These are phyloP conservation scores for Colletotrichum brevisporum DNA, from an alignment of 2,329 filamentous ascomycete species.

Conservation along the genomic window DNA sequence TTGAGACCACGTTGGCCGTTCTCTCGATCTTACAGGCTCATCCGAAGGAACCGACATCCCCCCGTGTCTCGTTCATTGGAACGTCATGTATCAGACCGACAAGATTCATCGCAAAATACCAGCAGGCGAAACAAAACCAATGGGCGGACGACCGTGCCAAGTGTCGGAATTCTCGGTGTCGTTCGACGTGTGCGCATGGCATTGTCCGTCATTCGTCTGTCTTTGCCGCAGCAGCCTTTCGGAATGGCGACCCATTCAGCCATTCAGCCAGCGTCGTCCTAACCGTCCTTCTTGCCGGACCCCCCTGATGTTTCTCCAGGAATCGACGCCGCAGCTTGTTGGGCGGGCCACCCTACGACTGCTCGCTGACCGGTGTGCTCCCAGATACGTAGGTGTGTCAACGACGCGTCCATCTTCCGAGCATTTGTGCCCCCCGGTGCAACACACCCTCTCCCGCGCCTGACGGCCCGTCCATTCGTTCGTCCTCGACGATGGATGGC, in stretches of 20 bases:
- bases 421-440: conserved; percentile 24
- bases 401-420: conserved; percentile 20
- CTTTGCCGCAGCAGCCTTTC: conserved; percentile 1
- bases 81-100: conserved; percentile 31
- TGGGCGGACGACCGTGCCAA: neutral
- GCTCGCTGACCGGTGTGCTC: conserved; percentile 29
- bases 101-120: conserved; percentile 2
- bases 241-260: conserved; percentile 9
- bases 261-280: neutral
- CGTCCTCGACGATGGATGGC: conserved; percentile 16
- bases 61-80: conserved; percentile 31
- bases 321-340: conserved; percentile 16
- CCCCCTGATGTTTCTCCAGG: conserved; percentile 28
- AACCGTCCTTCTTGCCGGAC: conserved; percentile 23
- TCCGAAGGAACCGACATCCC: conserved; percentile 15
- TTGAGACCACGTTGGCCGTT: conserved; percentile 27
- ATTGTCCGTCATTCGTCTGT: conserved; percentile 2
- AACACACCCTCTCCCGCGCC: conserved; percentile 22
- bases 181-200: neutral
- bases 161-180: conserved; percentile 12
- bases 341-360: conserved; percentile 30
- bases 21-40: conserved; percentile 31
- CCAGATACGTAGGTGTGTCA: conserved; percentile 12
- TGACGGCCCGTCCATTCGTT: conserved; percentile 21
- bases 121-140: conserved; percentile 16